phyloP scores from a whole-genome alignment of 169 alveolate genomes.

The Plasmodium reichenowi region DNA sequence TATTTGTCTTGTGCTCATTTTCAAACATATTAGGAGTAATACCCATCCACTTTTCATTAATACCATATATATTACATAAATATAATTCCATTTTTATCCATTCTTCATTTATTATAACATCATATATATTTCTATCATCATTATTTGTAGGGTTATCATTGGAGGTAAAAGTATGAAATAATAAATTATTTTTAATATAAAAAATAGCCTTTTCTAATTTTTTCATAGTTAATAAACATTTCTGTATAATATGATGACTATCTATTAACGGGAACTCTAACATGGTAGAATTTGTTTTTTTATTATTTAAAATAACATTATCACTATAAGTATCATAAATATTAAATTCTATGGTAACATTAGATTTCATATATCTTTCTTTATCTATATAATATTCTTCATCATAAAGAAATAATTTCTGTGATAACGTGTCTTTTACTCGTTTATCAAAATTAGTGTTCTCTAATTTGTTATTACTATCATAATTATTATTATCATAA shows the following conservation, averaged over 20 bases:
- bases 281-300: slow-evolving; percentile 72
- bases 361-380: slow-evolving; percentile 53
- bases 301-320: slow-evolving; percentile 38
- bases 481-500: no score
- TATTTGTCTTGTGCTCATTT: slow-evolving; percentile 4
- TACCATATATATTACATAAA: slow-evolving; percentile 69
- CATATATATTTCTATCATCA: slow-evolving; percentile 43
- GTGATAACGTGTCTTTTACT: not conserved
- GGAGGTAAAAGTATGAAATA: slow-evolving; percentile 15
- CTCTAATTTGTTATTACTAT: not conserved
- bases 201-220: slow-evolving; percentile 69
- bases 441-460: not conserved
- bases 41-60: slow-evolving; percentile 71
- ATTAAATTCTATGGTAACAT: slow-evolving; percentile 74
- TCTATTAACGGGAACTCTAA: slow-evolving; percentile 60
- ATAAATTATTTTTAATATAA: slow-evolving; percentile 52
- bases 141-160: slow-evolving; percentile 21
- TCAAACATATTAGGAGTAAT: slow-evolving; percentile 68
- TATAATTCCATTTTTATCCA: slow-evolving; percentile 74
- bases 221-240: slow-evolving; percentile 75
- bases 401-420: slow-evolving; percentile 30
- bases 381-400: slow-evolving; percentile 36
- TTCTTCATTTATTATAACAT: slow-evolving; percentile 46
- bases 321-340: slow-evolving; percentile 66
- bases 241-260: slow-evolving; percentile 62